phyloP scores from a whole-genome alignment of 2,329 filamentous ascomycete species.

The Lasiodiplodia sp. region DNA sequence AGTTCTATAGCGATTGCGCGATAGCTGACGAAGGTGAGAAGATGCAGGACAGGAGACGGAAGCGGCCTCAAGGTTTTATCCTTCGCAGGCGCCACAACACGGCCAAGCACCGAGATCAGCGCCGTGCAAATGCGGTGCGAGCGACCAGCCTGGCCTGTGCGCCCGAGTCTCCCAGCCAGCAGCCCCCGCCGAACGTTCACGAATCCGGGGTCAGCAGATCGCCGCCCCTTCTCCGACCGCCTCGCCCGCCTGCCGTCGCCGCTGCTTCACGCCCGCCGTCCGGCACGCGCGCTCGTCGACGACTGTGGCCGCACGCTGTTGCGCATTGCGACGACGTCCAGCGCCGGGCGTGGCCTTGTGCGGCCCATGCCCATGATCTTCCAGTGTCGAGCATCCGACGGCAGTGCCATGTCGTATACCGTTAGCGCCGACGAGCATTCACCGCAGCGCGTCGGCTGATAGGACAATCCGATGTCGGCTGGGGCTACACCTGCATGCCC shows the following conservation, averaged over 20 bases:
- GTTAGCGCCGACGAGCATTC: constrained; percentile 21
- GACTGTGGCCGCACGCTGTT: background rate
- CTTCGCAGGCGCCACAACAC: background rate
- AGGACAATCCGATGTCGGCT: constrained; percentile 29
- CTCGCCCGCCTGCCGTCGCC: background rate
- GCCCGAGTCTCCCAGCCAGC: background rate
- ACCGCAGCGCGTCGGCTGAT: constrained; percentile 21
- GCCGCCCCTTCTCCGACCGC: background rate
- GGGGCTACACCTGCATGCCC: constrained; percentile 22
- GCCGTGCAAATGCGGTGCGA: constrained; percentile 13
- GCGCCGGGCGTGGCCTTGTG: background rate
- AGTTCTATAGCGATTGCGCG: constrained; percentile 15
- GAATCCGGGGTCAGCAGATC: constrained; percentile 25
- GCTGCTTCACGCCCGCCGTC: background rate
- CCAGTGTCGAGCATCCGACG: constrained; percentile 22
- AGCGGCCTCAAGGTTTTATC: constrained; percentile 11
- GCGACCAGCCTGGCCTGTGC: constrained; percentile 3
- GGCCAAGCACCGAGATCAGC: constrained; percentile 7
- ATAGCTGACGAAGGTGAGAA: constrained; percentile 4
- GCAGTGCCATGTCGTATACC: constrained; percentile 20
- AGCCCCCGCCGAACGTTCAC: constrained; percentile 24
- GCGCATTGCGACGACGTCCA: too few species aligned
- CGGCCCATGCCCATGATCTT: constrained; percentile 20
- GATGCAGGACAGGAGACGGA: constrained; percentile 1
- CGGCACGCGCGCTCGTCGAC: too few species aligned